Evolutionary conservation across 2,329 filamentous ascomycete species (phyloP).

Genomic region (Nannizzia gypsea): DNA sequence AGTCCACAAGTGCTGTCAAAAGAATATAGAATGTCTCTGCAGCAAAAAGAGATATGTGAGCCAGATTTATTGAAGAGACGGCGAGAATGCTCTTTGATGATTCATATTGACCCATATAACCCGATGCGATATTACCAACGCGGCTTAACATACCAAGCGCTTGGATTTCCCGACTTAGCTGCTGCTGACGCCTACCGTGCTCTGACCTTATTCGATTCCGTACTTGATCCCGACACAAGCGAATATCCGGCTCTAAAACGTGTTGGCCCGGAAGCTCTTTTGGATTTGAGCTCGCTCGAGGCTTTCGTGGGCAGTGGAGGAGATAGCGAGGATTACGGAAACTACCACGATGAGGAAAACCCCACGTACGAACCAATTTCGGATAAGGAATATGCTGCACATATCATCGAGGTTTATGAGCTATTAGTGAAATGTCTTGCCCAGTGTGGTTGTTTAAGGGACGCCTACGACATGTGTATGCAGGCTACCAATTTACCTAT

Average conservation of each 20-base stretch:
- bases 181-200: slow-evolving; percentile 83
- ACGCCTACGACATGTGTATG: slow-evolving; percentile 30
- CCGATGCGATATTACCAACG: slow-evolving; percentile 38
- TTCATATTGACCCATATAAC: slow-evolving; percentile 32
- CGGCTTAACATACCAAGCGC: slow-evolving; percentile 55
- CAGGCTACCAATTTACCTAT: slow-evolving; percentile 22
- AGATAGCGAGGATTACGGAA: slow-evolving; percentile 24
- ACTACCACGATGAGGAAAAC: slow-evolving; percentile 31
- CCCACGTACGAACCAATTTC: slow-evolving; percentile 14
- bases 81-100: slow-evolving; percentile 41
- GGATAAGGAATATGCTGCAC: slow-evolving; percentile 10
- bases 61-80: slow-evolving; percentile 25
- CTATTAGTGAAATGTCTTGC: slow-evolving; percentile 29
- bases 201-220: slow-evolving; percentile 73
- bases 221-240: slow-evolving; percentile 58
- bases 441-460: slow-evolving; percentile 30
- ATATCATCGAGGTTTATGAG: slow-evolving; percentile 26
- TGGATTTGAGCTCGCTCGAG: not conserved
- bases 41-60: not conserved
- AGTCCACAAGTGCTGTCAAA: not conserved
- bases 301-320: slow-evolving; percentile 11
- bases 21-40: not conserved
- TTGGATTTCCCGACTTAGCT: slow-evolving; percentile 83
- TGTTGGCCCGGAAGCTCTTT: not conserved
- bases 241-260: slow-evolving; percentile 61